These are phyloP conservation scores for Cryptosporidium canis DNA, from an alignment of 169 alveolate genomes.

Conservation along the genomic window DNA sequence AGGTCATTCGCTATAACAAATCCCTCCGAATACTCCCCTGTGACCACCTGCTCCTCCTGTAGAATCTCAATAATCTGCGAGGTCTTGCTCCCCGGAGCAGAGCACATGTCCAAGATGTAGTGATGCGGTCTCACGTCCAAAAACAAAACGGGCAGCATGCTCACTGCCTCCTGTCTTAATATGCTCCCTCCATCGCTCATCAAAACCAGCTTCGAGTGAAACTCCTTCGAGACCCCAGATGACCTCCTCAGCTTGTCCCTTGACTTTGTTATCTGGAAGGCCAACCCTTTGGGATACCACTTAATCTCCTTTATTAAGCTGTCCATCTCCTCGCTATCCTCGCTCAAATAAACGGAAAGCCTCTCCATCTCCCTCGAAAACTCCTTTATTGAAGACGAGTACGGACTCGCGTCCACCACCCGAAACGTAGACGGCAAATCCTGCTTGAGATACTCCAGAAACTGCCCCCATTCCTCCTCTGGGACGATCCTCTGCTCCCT, in stretches of 20 bases:
- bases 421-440: slow-evolving; percentile 89
- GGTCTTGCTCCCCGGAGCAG: slow-evolving; percentile 92
- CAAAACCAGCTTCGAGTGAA: slow-evolving; percentile 76
- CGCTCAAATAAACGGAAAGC: background rate
- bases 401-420: slow-evolving; percentile 75
- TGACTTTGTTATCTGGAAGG: slow-evolving; percentile 77
- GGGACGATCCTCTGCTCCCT: slow-evolving; percentile 54
- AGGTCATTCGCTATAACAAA: slow-evolving; percentile 93
- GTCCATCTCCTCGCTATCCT: slow-evolving; percentile 76
- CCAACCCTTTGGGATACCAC: slow-evolving; percentile 75
- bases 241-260: slow-evolving; percentile 79
- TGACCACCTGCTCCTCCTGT: slow-evolving; percentile 28
- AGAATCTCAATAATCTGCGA: slow-evolving; percentile 82
- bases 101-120: slow-evolving; percentile 88
- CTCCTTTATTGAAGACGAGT: slow-evolving; percentile 73
- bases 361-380: slow-evolving; percentile 47
- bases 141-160: slow-evolving; percentile 88
- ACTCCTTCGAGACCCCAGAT: slow-evolving; percentile 74
- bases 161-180: slow-evolving; percentile 88
- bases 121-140: slow-evolving; percentile 77
- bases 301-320: slow-evolving; percentile 57
- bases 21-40: slow-evolving; percentile 76
- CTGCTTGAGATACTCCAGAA: slow-evolving; percentile 75
- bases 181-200: slow-evolving; percentile 82
- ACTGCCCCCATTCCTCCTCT: slow-evolving; percentile 80